These are phyloP conservation scores for Condylostoma magnum DNA, from an alignment of 169 alveolate genomes.

Conservation along the genomic window DNA sequence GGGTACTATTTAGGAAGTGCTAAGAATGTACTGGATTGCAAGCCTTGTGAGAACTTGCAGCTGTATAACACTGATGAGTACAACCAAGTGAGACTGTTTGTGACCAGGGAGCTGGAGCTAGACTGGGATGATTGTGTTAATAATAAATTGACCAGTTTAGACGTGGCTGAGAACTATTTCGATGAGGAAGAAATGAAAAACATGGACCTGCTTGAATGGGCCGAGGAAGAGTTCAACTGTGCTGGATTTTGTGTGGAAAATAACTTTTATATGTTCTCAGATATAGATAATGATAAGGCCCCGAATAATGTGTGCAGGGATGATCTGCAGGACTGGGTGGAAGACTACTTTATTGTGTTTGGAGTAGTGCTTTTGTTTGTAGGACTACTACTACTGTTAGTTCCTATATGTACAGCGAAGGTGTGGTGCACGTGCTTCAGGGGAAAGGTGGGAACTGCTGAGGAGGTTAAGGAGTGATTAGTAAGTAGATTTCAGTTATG, in stretches of 20 bases:
- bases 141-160: not conserved
- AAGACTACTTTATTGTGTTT: not conserved
- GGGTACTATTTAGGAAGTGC: not conserved
- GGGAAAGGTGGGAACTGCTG: no score
- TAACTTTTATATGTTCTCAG: not conserved
- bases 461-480: no score
- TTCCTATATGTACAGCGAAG: no score
- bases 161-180: not conserved
- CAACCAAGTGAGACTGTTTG: not conserved
- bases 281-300: not conserved
- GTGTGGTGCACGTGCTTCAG: no score
- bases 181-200: not conserved
- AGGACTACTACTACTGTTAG: not conserved
- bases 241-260: constrained; percentile 1
- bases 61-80: not conserved
- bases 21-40: not conserved
- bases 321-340: constrained; percentile 11
- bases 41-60: not conserved
- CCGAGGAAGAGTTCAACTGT: constrained; percentile 6
- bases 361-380: not conserved
- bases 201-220: not conserved
- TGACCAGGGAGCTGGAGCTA: not conserved
- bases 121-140: not conserved
- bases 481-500: no score
- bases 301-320: not conserved